These are phyloP conservation scores for Pulveroboletus ravenelii DNA, from an alignment of 768 basidiomycete genomes.

Conservation along the genomic window DNA sequence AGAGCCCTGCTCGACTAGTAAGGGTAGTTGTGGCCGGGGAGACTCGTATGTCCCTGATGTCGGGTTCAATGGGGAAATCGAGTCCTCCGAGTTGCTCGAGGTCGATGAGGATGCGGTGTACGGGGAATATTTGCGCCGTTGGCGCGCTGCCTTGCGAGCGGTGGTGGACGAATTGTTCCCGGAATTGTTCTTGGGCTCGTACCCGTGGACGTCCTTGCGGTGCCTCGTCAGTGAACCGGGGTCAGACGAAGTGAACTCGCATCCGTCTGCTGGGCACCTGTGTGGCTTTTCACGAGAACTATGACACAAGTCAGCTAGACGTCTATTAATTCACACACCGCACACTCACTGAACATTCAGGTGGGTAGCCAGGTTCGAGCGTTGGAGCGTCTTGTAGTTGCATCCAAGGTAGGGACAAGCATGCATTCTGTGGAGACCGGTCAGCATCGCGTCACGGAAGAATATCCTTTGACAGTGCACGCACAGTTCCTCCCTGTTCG, in stretches of 20 bases:
- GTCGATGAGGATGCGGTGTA: slow-evolving; percentile 1
- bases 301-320: background rate
- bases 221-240: slow-evolving; percentile 24
- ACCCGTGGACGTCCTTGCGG: slow-evolving; percentile 15
- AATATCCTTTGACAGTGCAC: background rate
- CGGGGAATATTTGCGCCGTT: background rate
- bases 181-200: slow-evolving; percentile 9
- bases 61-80: background rate
- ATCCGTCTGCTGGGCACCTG: slow-evolving; percentile 15
- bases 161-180: background rate
- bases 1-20: background rate
- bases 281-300: slow-evolving; percentile 11
- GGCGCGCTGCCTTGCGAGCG: background rate
- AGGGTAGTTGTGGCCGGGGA: background rate
- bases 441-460: background rate
- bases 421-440: slow-evolving; percentile 17
- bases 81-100: background rate
- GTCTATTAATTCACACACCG: background rate
- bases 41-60: background rate
- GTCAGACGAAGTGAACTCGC: slow-evolving; percentile 12
- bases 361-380: slow-evolving; percentile 25
- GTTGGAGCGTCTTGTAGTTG: slow-evolving; percentile 20
- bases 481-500: slow-evolving; percentile 23
- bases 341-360: slow-evolving; percentile 28
- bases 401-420: slow-evolving; percentile 21